phyloP scores from a whole-genome alignment of 768 basidiomycete genomes.

The Fibroporia radiculosa region DNA sequence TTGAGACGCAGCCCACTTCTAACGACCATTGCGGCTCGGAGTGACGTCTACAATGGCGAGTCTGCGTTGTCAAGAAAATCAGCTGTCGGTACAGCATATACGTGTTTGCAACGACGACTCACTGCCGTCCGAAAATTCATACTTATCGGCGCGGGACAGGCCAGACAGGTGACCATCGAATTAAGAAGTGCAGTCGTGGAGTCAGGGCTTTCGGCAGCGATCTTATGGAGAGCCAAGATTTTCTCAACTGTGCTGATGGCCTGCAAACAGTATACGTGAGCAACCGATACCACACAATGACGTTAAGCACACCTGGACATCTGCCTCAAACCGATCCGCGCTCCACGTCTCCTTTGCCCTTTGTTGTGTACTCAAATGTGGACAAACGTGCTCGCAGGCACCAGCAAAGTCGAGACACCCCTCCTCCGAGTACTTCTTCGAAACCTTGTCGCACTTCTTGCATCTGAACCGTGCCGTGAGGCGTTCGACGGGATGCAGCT shows the following conservation, averaged over 20 bases:
- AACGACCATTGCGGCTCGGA: slow-evolving; percentile 38
- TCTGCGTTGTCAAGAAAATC: slow-evolving; percentile 28
- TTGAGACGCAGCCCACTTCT: slow-evolving; percentile 1
- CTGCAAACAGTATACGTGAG: slow-evolving; percentile 24
- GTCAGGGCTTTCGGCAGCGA: slow-evolving; percentile 24
- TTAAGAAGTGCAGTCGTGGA: slow-evolving; percentile 22
- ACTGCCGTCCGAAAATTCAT: slow-evolving; percentile 44
- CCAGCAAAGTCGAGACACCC: slow-evolving; percentile 48
- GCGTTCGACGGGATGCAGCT: slow-evolving; percentile 49
- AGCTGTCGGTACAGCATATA: not conserved
- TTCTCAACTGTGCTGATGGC: slow-evolving; percentile 37
- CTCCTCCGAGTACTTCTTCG: slow-evolving; percentile 27
- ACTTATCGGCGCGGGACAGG: slow-evolving; percentile 41
- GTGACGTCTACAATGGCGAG: slow-evolving; percentile 61
- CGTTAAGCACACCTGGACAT: slow-evolving; percentile 38
- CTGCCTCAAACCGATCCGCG: slow-evolving; percentile 45
- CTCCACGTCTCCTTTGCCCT: slow-evolving; percentile 33
- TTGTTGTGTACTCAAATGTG: slow-evolving; percentile 19
- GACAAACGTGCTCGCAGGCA: slow-evolving; percentile 55
- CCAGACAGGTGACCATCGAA: slow-evolving; percentile 34
- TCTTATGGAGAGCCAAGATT: slow-evolving; percentile 25
- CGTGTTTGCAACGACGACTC: not conserved
- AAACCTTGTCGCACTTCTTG: slow-evolving; percentile 36
- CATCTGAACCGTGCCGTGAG: slow-evolving; percentile 56
- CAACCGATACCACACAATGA: not conserved